A percentile compares a stretch with the other conserved stretches of the same genome.
Conservation (phyloP, 2,329 filamentous ascomycete species). For the Leptographium radiaticola region DNA sequence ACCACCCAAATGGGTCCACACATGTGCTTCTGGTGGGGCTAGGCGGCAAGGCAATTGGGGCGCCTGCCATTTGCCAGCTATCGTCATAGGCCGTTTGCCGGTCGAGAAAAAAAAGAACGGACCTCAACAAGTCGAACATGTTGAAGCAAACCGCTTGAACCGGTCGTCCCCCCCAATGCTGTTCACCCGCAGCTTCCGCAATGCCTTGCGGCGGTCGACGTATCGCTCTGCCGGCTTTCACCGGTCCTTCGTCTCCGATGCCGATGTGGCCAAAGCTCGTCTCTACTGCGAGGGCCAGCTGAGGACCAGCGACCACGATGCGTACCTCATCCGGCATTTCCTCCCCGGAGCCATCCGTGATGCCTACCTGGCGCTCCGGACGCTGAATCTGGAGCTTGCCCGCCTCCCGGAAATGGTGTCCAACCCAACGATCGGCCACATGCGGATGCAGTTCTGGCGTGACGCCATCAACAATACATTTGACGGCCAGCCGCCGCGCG, state of each 20-base stretch:
- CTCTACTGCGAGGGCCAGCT: constrained; percentile 41
- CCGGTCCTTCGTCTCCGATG: constrained; percentile 34
- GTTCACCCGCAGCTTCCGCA: constrained; percentile 21
- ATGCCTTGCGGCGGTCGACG: constrained; percentile 23
- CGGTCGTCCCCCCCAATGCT: constrained; percentile 22
- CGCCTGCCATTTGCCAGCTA: neutral
- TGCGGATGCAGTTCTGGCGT: constrained; percentile 93
- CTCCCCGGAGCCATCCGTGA: constrained; percentile 62
- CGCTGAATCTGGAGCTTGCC: constrained; percentile 86
- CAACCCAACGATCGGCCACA: constrained; percentile 69
- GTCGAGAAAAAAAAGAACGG: neutral
- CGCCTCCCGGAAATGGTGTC: constrained; percentile 82
- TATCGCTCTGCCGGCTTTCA: constrained; percentile 5
- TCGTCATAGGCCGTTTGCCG: neutral
- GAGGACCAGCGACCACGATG: constrained; percentile 62
- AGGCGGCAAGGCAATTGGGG: neutral
- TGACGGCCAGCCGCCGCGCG: constrained; percentile 61
- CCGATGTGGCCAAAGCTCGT: constrained; percentile 38
- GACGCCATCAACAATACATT: constrained; percentile 72
- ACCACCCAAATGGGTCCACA: neutral
- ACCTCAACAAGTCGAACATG: neutral
- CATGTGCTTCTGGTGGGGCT: neutral
- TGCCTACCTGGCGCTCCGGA: constrained; percentile 79
- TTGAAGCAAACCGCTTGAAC: neutral
- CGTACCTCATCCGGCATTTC: constrained; percentile 75